These are phyloP conservation scores for Coemansia sp. DNA, from an alignment of 192 early-diverging fungal species.

Conservation along the genomic window DNA sequence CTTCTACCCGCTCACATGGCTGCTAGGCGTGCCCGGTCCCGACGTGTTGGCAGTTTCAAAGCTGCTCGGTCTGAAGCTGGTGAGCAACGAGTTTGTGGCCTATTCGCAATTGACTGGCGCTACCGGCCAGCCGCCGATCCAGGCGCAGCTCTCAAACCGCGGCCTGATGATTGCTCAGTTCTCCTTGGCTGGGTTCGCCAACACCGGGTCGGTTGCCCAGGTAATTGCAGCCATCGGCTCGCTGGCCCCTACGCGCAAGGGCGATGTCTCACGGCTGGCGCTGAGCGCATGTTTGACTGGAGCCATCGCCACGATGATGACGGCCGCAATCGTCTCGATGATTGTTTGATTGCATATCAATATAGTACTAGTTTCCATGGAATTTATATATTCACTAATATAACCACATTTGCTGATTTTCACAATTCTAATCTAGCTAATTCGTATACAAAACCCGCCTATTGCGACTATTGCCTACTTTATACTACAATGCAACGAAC, in stretches of 20 bases:
- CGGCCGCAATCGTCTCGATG: conserved; percentile 79
- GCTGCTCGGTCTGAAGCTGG: conserved; percentile 68
- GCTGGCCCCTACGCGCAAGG: conserved; percentile 68
- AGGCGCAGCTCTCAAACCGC: conserved; percentile 44
- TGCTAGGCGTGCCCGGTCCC: conserved; percentile 58
- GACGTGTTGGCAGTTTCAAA: conserved; percentile 58
- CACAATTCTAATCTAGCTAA: no score
- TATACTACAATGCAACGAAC: no score
- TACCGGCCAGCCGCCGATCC: conserved; percentile 10
- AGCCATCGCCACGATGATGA: conserved; percentile 72
- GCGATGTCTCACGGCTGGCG: conserved; percentile 68
- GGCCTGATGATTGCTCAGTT: conserved; percentile 58
- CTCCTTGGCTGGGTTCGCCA: conserved; percentile 82
- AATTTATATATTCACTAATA: no score
- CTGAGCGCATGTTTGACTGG: conserved; percentile 76
- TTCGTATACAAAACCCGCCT: no score
- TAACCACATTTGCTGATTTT: no score
- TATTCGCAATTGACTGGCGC: conserved; percentile 50
- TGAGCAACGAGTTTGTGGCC: conserved; percentile 85
- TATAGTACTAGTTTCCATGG: not conserved
- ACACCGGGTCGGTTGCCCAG: conserved; percentile 79
- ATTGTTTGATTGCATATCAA: conserved; percentile 24
- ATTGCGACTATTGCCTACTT: no score
- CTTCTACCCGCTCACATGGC: conserved; percentile 68
- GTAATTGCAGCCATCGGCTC: conserved; percentile 73